A percentile compares a stretch with the other conserved stretches of the same genome.
These are phyloP conservation scores for Osmanthus fragrans DNA, from an alignment of 257 asterid species.

Conservation along the genomic window DNA sequence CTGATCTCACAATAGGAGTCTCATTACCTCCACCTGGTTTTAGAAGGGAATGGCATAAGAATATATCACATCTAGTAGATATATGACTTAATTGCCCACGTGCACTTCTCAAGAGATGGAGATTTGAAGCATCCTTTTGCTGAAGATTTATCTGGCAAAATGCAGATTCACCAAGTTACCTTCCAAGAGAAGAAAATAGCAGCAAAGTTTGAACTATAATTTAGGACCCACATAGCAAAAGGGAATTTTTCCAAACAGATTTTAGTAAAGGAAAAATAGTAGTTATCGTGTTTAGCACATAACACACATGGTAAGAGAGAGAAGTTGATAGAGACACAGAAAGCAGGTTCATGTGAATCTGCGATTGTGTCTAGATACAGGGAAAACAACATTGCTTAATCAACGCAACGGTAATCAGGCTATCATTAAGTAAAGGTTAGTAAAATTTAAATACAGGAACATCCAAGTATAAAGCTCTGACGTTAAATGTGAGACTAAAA, in stretches of 20 bases:
- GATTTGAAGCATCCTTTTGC: conserved; percentile 40
- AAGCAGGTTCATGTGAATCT: background rate
- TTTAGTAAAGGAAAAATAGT: background rate
- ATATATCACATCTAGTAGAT: conserved; percentile 26
- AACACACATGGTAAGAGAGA: background rate
- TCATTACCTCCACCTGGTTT: conserved; percentile 39
- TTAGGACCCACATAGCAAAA: background rate
- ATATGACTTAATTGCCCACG: conserved; percentile 21
- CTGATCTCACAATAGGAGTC: background rate
- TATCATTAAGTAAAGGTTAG: background rate
- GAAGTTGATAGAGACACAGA: background rate
- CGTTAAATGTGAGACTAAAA: background rate
- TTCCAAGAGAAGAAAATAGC: background rate
- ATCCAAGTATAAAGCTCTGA: background rate
- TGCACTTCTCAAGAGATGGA: conserved; percentile 24
- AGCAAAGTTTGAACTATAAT: background rate
- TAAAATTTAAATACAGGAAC: background rate
- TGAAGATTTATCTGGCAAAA: conserved; percentile 22
- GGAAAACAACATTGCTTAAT: background rate
- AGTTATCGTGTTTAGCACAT: background rate
- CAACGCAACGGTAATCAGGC: background rate
- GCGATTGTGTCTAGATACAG: background rate
- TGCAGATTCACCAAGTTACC: background rate
- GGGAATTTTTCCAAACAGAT: background rate
- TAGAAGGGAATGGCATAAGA: conserved; percentile 37